A percentile compares a stretch with the other conserved stretches of the same genome.
phyloP scores from a whole-genome alignment of 345 rosid genomes.

The Leavenworthia alabamica region DNA sequence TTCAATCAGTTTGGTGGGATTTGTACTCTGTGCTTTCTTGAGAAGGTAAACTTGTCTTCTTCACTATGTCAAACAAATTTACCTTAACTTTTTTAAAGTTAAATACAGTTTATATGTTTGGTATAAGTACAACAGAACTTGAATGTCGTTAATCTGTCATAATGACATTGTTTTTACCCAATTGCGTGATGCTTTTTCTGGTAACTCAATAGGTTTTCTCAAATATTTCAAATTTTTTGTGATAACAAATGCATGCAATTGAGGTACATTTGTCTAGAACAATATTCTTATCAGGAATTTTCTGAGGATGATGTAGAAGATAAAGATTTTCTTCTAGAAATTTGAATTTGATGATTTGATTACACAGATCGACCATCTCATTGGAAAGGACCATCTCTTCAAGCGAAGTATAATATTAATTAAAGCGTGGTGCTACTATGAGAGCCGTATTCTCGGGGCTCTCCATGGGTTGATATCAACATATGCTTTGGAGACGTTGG shows the following conservation, averaged over 20 bases:
- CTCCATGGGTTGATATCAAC: constrained; percentile 84
- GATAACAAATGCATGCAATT: no score
- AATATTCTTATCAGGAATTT: background rate
- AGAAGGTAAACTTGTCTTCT: constrained; percentile 48
- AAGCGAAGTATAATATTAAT: constrained; percentile 78
- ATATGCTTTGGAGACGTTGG: constrained; percentile 84
- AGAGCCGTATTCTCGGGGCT: constrained; percentile 90
- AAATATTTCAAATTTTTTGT: background rate
- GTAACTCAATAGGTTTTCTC: background rate
- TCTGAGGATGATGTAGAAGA: background rate
- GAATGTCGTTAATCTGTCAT: background rate
- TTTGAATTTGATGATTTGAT: constrained; percentile 17
- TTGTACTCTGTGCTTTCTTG: constrained; percentile 83
- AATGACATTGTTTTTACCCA: background rate
- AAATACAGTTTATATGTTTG: no score
- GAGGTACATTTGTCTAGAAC: background rate
- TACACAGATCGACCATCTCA: constrained; percentile 58
- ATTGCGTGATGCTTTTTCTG: background rate
- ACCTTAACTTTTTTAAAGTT: no score
- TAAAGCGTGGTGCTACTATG: constrained; percentile 92
- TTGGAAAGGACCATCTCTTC: constrained; percentile 71
- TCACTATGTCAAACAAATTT: constrained; percentile 20
- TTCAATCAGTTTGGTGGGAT: constrained; percentile 89
- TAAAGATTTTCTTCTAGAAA: constrained; percentile 5
- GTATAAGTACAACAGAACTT: background rate